Evolutionary conservation across 2,329 filamentous ascomycete genomes (phyloP).

Genomic region (Macroventuria anomochaeta): DNA sequence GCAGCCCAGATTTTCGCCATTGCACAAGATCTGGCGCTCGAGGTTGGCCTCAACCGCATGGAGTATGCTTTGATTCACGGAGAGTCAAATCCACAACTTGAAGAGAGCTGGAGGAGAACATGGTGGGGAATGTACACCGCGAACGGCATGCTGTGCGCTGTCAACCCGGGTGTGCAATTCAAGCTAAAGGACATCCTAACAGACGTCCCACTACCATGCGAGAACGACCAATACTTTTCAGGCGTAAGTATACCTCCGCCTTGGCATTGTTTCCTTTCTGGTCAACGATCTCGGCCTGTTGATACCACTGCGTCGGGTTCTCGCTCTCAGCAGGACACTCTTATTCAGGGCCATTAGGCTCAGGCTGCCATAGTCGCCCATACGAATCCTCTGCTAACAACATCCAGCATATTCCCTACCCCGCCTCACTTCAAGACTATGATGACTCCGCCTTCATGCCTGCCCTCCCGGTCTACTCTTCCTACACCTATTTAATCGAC

Average conservation of each 20-base stretch:
- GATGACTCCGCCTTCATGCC: constrained; percentile 77
- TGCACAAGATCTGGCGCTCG: constrained; percentile 74
- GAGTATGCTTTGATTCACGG: constrained; percentile 71
- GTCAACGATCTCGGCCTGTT: constrained; percentile 3
- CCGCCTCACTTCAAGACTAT: constrained; percentile 71
- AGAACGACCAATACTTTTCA: constrained; percentile 72
- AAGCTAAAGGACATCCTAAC: constrained; percentile 70
- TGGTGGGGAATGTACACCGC: constrained; percentile 90
- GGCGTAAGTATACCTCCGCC: constrained; percentile 38
- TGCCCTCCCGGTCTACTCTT: constrained; percentile 76
- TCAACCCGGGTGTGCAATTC: constrained; percentile 75
- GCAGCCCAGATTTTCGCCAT: constrained; percentile 71
- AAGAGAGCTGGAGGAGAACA: constrained; percentile 85
- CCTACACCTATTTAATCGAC: constrained; percentile 83
- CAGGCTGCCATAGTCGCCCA: not conserved
- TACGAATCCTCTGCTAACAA: constrained; percentile 9
- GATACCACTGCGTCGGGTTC: not conserved
- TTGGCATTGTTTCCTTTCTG: constrained; percentile 18
- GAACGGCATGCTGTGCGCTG: constrained; percentile 82
- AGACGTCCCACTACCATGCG: constrained; percentile 78
- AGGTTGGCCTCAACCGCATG: constrained; percentile 76
- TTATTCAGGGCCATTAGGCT: not conserved
- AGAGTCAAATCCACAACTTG: constrained; percentile 68
- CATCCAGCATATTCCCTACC: constrained; percentile 44
- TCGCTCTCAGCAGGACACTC: not conserved